These are phyloP conservation scores for Spizellomyces sp. DNA, from an alignment of 192 early-diverging fungal genomes.

Conservation along the genomic window DNA sequence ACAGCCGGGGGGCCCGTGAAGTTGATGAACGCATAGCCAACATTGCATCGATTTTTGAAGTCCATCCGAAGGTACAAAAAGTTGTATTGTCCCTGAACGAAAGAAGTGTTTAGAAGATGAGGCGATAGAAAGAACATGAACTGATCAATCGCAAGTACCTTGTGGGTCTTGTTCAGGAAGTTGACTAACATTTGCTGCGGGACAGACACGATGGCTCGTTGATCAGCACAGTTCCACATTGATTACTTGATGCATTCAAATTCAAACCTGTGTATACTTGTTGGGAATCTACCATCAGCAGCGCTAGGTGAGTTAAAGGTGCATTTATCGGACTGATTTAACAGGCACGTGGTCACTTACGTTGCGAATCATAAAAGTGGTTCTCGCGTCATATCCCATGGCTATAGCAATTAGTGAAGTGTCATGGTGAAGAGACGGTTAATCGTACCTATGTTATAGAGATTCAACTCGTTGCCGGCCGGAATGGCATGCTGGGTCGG, in stretches of 20 bases:
- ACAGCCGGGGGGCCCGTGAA: constrained; percentile 69
- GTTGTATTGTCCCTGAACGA: constrained; percentile 48
- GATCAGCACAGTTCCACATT: background rate
- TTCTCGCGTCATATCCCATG: constrained; percentile 62
- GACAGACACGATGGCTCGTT: background rate
- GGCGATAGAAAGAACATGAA: background rate
- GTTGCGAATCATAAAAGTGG: constrained; percentile 86
- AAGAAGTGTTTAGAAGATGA: background rate
- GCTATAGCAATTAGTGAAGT: constrained; percentile 3
- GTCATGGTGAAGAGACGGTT: no score
- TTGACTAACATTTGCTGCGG: constrained; percentile 74
- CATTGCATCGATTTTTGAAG: constrained; percentile 87
- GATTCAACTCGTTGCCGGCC: constrained; percentile 25
- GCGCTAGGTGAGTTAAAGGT: no score
- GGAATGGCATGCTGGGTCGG: no score
- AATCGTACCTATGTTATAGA: constrained; percentile 35
- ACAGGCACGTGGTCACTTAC: background rate
- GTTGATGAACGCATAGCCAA: constrained; percentile 66
- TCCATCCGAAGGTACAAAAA: constrained; percentile 88
- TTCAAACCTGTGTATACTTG: constrained; percentile 73
- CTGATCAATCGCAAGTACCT: constrained; percentile 23
- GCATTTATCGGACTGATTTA: background rate
- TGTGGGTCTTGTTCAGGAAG: constrained; percentile 72
- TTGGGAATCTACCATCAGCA: constrained; percentile 64
- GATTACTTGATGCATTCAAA: no score